phyloP scores from a whole-genome alignment of 192 early-diverging fungal species.

The Gorgonomyces haynaldii region DNA sequence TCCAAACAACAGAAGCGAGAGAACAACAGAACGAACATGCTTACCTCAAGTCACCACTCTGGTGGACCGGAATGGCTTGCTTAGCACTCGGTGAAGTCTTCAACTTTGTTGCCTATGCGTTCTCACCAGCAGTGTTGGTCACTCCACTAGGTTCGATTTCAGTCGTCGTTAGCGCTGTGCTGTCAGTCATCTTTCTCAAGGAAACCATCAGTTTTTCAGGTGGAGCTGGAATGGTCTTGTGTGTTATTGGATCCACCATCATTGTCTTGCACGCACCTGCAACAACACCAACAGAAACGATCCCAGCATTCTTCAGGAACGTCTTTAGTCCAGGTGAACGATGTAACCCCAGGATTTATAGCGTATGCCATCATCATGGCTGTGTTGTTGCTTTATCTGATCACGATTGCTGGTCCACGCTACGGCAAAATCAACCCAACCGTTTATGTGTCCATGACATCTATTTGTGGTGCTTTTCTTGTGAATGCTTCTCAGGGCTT shows the following conservation, averaged over 20 bases:
- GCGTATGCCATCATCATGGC: slow-evolving; percentile 37
- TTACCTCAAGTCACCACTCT: slow-evolving; percentile 76
- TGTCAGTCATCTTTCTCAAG: slow-evolving; percentile 49
- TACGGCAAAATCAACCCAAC: slow-evolving; percentile 46
- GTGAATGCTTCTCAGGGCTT: slow-evolving; percentile 5
- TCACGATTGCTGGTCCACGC: slow-evolving; percentile 41
- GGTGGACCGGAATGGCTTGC: slow-evolving; percentile 81
- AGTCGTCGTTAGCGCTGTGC: slow-evolving; percentile 66
- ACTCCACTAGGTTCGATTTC: slow-evolving; percentile 80
- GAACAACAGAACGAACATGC: slow-evolving; percentile 57
- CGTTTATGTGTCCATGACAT: slow-evolving; percentile 30
- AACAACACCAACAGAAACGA: slow-evolving; percentile 26
- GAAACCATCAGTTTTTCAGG: slow-evolving; percentile 43
- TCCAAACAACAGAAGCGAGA: slow-evolving; percentile 9
- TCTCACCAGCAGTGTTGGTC: slow-evolving; percentile 88
- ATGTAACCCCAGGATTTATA: slow-evolving; percentile 24
- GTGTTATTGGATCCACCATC: slow-evolving; percentile 50
- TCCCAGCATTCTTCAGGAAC: slow-evolving; percentile 32
- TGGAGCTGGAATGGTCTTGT: slow-evolving; percentile 48
- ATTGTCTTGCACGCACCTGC: slow-evolving; percentile 38
- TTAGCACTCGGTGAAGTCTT: slow-evolving; percentile 79
- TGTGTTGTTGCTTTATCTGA: slow-evolving; percentile 20
- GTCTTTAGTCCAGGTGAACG: slow-evolving; percentile 44
- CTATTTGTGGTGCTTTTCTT: slow-evolving; percentile 42
- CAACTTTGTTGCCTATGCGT: slow-evolving; percentile 92